These are phyloP conservation scores for Paratrypanosoma confusum DNA, from an alignment of 208 protist species.

Conservation along the genomic window DNA sequence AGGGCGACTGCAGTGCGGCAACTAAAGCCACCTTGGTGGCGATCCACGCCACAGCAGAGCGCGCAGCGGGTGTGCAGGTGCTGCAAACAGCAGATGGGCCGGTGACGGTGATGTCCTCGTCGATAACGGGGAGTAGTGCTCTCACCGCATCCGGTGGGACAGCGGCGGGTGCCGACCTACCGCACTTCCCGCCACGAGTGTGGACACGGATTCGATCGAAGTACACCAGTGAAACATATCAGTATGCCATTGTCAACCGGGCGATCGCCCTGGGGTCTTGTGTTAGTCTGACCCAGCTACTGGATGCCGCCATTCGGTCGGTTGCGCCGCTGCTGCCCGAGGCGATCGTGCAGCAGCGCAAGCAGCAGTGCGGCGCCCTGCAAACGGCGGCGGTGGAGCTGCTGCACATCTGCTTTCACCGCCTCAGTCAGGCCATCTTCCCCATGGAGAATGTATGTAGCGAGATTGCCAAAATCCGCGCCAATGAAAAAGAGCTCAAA, in stretches of 20 bases:
- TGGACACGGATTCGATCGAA: slow-evolving; percentile 37
- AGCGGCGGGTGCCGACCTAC: no score
- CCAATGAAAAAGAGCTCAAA: slow-evolving; percentile 43
- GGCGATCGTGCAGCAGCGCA: slow-evolving; percentile 20
- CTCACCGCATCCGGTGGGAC: no score
- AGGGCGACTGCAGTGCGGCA: slow-evolving; percentile 43
- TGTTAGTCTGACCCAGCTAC: slow-evolving; percentile 43
- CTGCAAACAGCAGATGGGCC: slow-evolving; percentile 16
- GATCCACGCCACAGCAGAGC: slow-evolving; percentile 32
- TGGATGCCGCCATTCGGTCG: slow-evolving; percentile 40
- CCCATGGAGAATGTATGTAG: slow-evolving; percentile 43
- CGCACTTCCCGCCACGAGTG: slow-evolving; percentile 47
- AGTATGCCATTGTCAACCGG: slow-evolving; percentile 55
- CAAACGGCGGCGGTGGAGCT: slow-evolving; percentile 44
- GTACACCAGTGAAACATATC: slow-evolving; percentile 35
- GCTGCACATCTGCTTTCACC: slow-evolving; percentile 71
- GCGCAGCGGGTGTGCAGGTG: slow-evolving; percentile 28
- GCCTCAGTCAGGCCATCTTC: slow-evolving; percentile 59
- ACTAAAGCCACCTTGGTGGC: slow-evolving; percentile 32
- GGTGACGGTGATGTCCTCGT: no score
- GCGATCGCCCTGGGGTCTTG: slow-evolving; percentile 47
- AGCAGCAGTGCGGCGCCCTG: slow-evolving; percentile 25
- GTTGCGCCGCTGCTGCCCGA: slow-evolving; percentile 44
- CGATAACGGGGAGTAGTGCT: no score
- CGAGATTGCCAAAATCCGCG: slow-evolving; percentile 50